phyloP scores from a whole-genome alignment of 2,329 filamentous ascomycete genomes.

The Knufia petricola region DNA sequence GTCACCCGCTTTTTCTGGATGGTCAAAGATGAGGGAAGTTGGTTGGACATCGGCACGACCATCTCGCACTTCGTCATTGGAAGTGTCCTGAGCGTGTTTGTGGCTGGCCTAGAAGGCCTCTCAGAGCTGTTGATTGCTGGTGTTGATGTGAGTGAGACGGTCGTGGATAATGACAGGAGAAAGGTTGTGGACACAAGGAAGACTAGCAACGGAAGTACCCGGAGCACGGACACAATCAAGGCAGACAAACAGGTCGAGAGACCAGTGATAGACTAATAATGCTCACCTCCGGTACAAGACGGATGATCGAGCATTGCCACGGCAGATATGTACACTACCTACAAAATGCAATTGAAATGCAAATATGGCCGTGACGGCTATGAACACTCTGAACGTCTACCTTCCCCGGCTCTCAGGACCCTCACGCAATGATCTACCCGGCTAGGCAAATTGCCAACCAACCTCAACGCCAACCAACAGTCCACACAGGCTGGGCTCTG shows the following conservation, averaged over 20 bases:
- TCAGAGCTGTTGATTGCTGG: slow-evolving; percentile 76
- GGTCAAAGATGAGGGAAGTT: slow-evolving; percentile 90
- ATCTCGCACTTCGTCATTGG: slow-evolving; percentile 95
- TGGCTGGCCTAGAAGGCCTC: slow-evolving; percentile 74
- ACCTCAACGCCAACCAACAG: too few relatives aligned
- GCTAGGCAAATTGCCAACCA: too few relatives aligned
- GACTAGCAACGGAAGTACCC: background rate
- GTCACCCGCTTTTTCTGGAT: slow-evolving; percentile 98
- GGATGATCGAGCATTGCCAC: too few relatives aligned
- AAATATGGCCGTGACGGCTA: too few relatives aligned
- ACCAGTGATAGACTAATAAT: slow-evolving; percentile 3
- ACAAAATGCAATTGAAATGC: too few relatives aligned
- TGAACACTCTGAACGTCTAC: too few relatives aligned
- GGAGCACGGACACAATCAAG: background rate
- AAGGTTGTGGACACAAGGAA: slow-evolving; percentile 2
- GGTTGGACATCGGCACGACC: slow-evolving; percentile 94
- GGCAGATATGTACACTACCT: too few relatives aligned
- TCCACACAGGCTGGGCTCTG: too few relatives aligned
- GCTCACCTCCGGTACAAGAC: too few relatives aligned
- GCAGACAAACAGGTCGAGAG: background rate
- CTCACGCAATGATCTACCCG: too few relatives aligned
- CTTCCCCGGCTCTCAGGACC: too few relatives aligned
- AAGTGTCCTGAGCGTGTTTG: slow-evolving; percentile 80
- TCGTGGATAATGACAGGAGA: slow-evolving; percentile 8
- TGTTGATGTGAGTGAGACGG: slow-evolving; percentile 45